A percentile compares a stretch with the other conserved stretches of the same genome.
Conservation (phyloP, 2,329 filamentous ascomycete genomes). For the Venturia pyrina region DNA sequence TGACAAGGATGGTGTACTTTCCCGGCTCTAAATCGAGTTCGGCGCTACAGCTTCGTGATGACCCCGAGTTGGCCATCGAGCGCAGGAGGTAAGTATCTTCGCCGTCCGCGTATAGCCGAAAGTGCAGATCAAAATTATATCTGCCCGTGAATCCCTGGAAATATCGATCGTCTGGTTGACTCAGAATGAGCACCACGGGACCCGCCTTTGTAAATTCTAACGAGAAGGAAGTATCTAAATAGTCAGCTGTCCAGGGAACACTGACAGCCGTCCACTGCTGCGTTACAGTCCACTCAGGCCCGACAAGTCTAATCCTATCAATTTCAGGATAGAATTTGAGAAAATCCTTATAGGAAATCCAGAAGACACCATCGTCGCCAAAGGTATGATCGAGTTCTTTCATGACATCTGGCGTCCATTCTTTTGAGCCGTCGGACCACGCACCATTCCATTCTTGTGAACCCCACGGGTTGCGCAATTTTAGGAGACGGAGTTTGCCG, state of each 20-base stretch:
- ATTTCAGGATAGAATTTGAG: conserved; percentile 41
- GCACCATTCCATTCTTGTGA: conserved; percentile 65
- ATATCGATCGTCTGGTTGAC: conserved; percentile 43
- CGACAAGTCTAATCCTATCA: conserved; percentile 43
- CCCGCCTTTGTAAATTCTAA: conserved; percentile 35
- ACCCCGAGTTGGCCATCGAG: conserved; percentile 10
- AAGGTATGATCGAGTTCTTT: conserved; percentile 61
- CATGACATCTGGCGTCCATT: conserved; percentile 76
- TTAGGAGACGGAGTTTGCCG: conserved; percentile 42
- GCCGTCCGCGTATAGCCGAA: conserved; percentile 23
- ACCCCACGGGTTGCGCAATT: conserved; percentile 64
- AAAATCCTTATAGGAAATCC: conserved; percentile 42
- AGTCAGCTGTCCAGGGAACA: conserved; percentile 43
- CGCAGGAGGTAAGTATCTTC: conserved; percentile 11
- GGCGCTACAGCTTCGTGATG: conserved; percentile 9
- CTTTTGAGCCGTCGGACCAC: conserved; percentile 71
- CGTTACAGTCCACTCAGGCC: conserved; percentile 41
- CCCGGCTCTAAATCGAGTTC: conserved; percentile 13
- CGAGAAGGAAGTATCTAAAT: conserved; percentile 42
- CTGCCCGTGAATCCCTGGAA: conserved; percentile 41
- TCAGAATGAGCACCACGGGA: conserved; percentile 41
- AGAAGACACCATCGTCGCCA: conserved; percentile 59
- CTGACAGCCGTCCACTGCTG: conserved; percentile 44
- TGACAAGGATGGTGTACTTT: conserved; percentile 11
- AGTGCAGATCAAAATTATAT: conserved; percentile 46